Base-by-base conservation (phyloP, 805 yeast species). In the Candida berthetii region DNA sequence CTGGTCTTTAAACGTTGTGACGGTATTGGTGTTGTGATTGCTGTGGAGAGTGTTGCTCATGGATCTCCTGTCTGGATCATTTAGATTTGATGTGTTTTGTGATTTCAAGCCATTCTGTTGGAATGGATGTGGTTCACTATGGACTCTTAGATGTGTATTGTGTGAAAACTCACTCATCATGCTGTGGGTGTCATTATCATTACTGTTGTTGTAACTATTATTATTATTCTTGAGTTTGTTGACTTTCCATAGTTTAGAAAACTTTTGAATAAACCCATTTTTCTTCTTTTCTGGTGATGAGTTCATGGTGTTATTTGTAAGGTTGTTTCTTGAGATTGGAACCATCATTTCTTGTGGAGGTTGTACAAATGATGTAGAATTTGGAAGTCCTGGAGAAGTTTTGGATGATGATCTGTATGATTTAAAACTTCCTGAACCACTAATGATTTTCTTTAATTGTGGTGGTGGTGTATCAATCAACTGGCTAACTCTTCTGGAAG, bases 211-310 rank as follows among this genome's bases (percentile, higher is more conserved):
- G 15, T 20, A 37, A 37, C n/a, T 32, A 22, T 39, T 43, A 13
- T 35, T 42, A 8, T 19, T 41, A 35, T 15, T 16, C 14, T 24
- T 36, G 24, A 22, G 24, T 15, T 47, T 48, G 36, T 53, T 49
- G 9, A 44, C 44, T 41, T 63, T 64, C 53, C 62, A 64, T 24
- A 65, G 51, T 24, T 63, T 61, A 4, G 64, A 44, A 14, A 65
- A 47, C 46, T 57, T 65, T 10, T 50, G 53, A 16, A 65, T 56
- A 33, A 65, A 52, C 17, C 55, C 58, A 31, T 51, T 51, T 32
- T 58, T 60, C 37, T 54, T 59, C 48, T 53, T 54, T 28, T 49
- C 58, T 0, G 57, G 57, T n/a, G 24, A 22, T 7, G 24, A 22
- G 24, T 22, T 22, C 24, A 22, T 8, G 6, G 24, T 22, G 24